Percentiles rank a stretch among this genome's conserved stretches.
Conservation (phyloP, 73 alveolate genomes). For the Stentor roeselii region DNA sequence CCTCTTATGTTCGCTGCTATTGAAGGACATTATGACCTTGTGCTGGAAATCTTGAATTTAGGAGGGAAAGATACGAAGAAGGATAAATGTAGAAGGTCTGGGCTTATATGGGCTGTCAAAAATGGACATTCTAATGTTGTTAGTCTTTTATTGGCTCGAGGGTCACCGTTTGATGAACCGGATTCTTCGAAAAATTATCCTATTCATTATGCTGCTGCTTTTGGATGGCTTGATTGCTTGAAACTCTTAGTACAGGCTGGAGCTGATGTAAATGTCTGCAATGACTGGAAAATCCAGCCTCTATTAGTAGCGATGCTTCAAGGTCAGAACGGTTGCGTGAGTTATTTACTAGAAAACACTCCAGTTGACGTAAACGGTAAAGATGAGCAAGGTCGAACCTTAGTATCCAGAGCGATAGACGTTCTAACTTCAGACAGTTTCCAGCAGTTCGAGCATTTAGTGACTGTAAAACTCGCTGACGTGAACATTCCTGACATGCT, state of each 20-base stretch:
- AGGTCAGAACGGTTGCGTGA: slow-evolving; percentile 85
- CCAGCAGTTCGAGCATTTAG: slow-evolving; percentile 65
- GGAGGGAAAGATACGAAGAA: slow-evolving; percentile 75
- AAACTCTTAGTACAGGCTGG: slow-evolving; percentile 83
- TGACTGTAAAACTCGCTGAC: slow-evolving; percentile 84
- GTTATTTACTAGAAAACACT: slow-evolving; percentile 70
- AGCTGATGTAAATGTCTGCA: slow-evolving; percentile 83
- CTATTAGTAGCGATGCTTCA: slow-evolving; percentile 85
- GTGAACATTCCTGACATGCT: slow-evolving; percentile 78
- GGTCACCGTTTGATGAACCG: slow-evolving; percentile 80
- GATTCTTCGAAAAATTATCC: slow-evolving; percentile 91
- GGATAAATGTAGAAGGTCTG: slow-evolving; percentile 86
- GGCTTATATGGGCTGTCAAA: slow-evolving; percentile 87
- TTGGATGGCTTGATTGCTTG: slow-evolving; percentile 82
- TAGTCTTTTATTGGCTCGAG: slow-evolving; percentile 68
- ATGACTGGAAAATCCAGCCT: slow-evolving; percentile 94
- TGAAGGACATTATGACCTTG: slow-evolving; percentile 83
- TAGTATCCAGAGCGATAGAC: slow-evolving; percentile 70
- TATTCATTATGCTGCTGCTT: slow-evolving; percentile 96
- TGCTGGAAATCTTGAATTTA: slow-evolving; percentile 67
- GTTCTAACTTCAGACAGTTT: slow-evolving; percentile 60
- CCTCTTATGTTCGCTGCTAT: slow-evolving; percentile 88
- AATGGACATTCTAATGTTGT: slow-evolving; percentile 85
- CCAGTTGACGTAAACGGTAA: slow-evolving; percentile 87
- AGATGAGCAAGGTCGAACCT: slow-evolving; percentile 89